Base-by-base conservation (phyloP, 306 rosid genomes). In the Datisca glomerata region DNA sequence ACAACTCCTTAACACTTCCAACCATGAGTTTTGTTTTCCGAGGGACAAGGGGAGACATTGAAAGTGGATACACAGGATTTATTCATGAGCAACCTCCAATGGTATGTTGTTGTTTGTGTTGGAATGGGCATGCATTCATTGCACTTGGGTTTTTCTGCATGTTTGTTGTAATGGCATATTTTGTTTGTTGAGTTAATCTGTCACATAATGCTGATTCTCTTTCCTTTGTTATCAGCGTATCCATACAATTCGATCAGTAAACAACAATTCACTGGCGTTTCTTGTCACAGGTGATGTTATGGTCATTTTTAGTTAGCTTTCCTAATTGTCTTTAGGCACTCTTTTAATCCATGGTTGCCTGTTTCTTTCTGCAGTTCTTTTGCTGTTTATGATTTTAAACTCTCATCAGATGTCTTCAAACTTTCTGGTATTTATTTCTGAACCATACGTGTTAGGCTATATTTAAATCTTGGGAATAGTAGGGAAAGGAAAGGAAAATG, bases 11-110 rank as follows among this genome's bases (percentile, higher is more conserved):
- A n/a, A n/a, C n/a, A n/a, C n/a, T n/a, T n/a, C n/a, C n/a, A n/a
- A n/a, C n/a, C n/a, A 73, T 76, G 93, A 76, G 86, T 73, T 76
- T 70, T 53, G 68, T 63, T 48, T 80, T 76, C 59, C 75, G 93
- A 45, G 86, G 85, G 42, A 61, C 58, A 10, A 67, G 93, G 43
- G 81, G 74, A 57, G 93, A 73, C 48, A 67, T 80, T 17, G 93
- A 76, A 80, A 69, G 57, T n/a, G 93, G 85, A 8, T 76, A 72
- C 61, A 31, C 79, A 51, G 85, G 74, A 41, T 69, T 49, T 58
- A 55, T 56, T 54, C 65, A 59, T 18, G 80, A 75, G 59, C 77
- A 55, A 44, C 64, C 44, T 12, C 27, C 72, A 11, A 37, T 60
- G 75, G 81, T 72, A 72, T 45, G 73, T 19, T 20, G 4, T 25